Percentiles rank a stretch among this genome's conserved stretches.
These are phyloP conservation scores for Botrytis byssoidea DNA, from an alignment of 2,329 filamentous ascomycete species.

Conservation along the genomic window DNA sequence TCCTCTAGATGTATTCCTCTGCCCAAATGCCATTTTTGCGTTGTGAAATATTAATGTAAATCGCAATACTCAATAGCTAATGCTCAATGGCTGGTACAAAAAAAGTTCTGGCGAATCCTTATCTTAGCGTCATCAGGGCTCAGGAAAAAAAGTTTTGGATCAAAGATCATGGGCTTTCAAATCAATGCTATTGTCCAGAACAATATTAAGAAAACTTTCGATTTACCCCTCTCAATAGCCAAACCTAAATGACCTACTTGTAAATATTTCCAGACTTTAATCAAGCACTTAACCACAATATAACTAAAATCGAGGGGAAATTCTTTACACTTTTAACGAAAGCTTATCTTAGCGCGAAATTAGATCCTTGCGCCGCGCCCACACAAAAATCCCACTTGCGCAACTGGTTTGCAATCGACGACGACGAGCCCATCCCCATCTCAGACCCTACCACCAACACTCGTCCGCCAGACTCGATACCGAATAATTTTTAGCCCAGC, in stretches of 20 bases:
- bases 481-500: slow-evolving; percentile 47
- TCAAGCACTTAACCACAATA: not conserved
- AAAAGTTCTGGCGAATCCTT: slow-evolving; percentile 21
- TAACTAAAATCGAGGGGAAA: slow-evolving; percentile 16
- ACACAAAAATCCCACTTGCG: slow-evolving; percentile 24
- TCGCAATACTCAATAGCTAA: not conserved
- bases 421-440: slow-evolving; percentile 19
- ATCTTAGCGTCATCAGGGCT: slow-evolving; percentile 25
- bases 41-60: not conserved
- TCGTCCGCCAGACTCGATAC: slow-evolving; percentile 19
- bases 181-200: slow-evolving; percentile 6
- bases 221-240: not conserved
- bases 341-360: slow-evolving; percentile 51
- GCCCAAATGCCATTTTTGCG: slow-evolving; percentile 28
- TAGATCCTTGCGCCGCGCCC: slow-evolving; percentile 22
- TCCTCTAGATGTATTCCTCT: slow-evolving; percentile 25
- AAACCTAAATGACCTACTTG: not conserved
- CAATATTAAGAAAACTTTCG: not conserved
- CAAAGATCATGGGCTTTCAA: slow-evolving; percentile 7
- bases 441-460: slow-evolving; percentile 7
- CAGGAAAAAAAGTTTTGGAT: not conserved
- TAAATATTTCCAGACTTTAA: not conserved
- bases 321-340: slow-evolving; percentile 19
- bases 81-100: slow-evolving; percentile 13
- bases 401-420: slow-evolving; percentile 21